Percentiles rank a stretch among this genome's conserved stretches.
phyloP scores from a whole-genome alignment of 352 stramenopile genomes.

The Phytopythium montanum region DNA sequence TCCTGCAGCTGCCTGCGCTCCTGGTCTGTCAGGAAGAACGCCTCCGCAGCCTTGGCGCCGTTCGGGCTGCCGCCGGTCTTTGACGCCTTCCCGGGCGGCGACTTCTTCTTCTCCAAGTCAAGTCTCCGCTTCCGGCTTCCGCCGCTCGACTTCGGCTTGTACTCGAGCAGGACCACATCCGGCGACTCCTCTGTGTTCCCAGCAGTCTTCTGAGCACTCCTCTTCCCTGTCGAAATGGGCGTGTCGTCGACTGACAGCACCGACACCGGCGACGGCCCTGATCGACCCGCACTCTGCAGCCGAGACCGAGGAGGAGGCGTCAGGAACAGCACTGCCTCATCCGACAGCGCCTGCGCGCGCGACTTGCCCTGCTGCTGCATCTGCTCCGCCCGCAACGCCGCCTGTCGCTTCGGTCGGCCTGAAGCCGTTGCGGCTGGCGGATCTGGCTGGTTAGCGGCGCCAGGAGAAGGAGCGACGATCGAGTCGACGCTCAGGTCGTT shows the following conservation, averaged over 20 bases:
- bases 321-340: slow-evolving; percentile 25
- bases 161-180: neutral
- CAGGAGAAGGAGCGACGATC: neutral
- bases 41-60: slow-evolving; percentile 19
- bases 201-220: slow-evolving; percentile 3
- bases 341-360: slow-evolving; percentile 19
- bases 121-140: slow-evolving; percentile 53
- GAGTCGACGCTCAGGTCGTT: slow-evolving; percentile 8
- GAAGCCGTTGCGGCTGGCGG: slow-evolving; percentile 18
- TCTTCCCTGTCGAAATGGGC: neutral
- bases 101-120: slow-evolving; percentile 57
- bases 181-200: neutral
- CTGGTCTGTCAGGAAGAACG: slow-evolving; percentile 67
- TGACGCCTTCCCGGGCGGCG: slow-evolving; percentile 17
- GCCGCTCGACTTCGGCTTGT: neutral
- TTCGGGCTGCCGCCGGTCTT: slow-evolving; percentile 7
- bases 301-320: slow-evolving; percentile 25
- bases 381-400: slow-evolving; percentile 44
- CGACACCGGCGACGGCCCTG: slow-evolving; percentile 1
- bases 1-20: slow-evolving; percentile 69
- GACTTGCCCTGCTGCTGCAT: slow-evolving; percentile 32
- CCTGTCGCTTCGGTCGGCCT: slow-evolving; percentile 51
- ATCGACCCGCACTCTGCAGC: slow-evolving; percentile 8
- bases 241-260: slow-evolving; percentile 3
- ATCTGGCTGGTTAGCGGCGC: neutral